phyloP scores from a whole-genome alignment of 805 yeast species.

The Grigorovia yakushimaensis region DNA sequence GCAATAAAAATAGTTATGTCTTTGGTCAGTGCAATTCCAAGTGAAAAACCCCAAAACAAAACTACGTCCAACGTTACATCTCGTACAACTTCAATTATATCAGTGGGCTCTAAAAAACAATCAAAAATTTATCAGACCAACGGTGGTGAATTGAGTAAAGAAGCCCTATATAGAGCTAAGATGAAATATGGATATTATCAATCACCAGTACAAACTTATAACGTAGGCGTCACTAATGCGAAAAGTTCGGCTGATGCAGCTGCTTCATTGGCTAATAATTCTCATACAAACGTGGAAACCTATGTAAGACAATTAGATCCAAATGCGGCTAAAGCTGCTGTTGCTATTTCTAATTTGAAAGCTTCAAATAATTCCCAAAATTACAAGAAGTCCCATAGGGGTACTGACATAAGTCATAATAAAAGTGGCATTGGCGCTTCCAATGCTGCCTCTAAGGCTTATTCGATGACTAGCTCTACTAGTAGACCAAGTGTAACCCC shows the following conservation, averaged over 20 bases:
- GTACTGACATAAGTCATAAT: background rate
- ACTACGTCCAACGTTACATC: slow-evolving; percentile 4
- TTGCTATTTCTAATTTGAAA: slow-evolving; percentile 8
- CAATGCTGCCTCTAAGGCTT: slow-evolving; percentile 27
- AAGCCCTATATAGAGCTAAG: slow-evolving; percentile 67
- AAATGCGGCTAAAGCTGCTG: slow-evolving; percentile 27
- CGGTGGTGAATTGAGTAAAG: slow-evolving; percentile 64
- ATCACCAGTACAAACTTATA: slow-evolving; percentile 40
- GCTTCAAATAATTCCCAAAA: background rate
- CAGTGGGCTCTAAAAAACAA: slow-evolving; percentile 1
- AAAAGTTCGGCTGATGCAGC: slow-evolving; percentile 60
- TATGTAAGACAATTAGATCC: slow-evolving; percentile 42
- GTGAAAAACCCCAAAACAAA: slow-evolving; percentile 1
- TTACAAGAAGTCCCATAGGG: background rate
- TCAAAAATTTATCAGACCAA: slow-evolving; percentile 47
- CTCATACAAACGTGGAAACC: slow-evolving; percentile 51
- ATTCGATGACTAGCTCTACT: slow-evolving; percentile 8
- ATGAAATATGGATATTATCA: slow-evolving; percentile 49
- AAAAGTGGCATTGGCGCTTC: background rate
- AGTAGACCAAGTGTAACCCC: background rate
- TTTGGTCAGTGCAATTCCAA: slow-evolving; percentile 21
- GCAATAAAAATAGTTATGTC: slow-evolving; percentile 23
- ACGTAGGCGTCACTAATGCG: slow-evolving; percentile 55
- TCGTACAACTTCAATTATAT: slow-evolving; percentile 4
- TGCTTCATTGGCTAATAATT: slow-evolving; percentile 56